Conservation (phyloP, 768 basidiomycete genomes). For the Pulveroboletus sp. region DNA sequence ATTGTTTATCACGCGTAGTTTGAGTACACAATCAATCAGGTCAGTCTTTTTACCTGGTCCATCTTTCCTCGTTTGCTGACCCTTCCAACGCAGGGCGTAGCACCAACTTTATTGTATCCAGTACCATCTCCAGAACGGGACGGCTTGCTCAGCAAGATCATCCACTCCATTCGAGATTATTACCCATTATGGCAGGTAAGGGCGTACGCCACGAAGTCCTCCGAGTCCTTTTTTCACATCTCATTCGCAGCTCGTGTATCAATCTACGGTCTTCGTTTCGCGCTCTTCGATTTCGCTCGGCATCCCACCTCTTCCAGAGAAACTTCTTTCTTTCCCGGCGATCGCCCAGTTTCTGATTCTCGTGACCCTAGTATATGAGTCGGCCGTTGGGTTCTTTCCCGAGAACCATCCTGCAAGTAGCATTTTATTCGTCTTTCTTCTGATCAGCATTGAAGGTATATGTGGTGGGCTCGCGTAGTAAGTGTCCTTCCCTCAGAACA, state of each 20-base stretch:
- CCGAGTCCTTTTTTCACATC: conserved; percentile 1
- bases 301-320: conserved; percentile 69
- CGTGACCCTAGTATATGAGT: conserved; percentile 57
- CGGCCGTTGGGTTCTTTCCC: conserved; percentile 62
- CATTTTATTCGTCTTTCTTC: conserved; percentile 62
- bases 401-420: conserved; percentile 41
- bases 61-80: not conserved
- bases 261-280: conserved; percentile 89
- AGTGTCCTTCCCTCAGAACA: conserved; percentile 21
- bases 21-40: conserved; percentile 91
- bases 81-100: conserved; percentile 56
- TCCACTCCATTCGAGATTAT: conserved; percentile 84
- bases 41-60: conserved; percentile 23
- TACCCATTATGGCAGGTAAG: conserved; percentile 92
- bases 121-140: conserved; percentile 61
- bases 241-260: conserved; percentile 64
- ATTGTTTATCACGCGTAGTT: conserved; percentile 47
- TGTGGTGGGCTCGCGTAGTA: conserved; percentile 93
- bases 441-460: conserved; percentile 85
- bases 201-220: conserved; percentile 6
- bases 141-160: conserved; percentile 67
- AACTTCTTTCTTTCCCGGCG: conserved; percentile 70
- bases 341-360: conserved; percentile 68
- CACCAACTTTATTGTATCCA: conserved; percentile 87
- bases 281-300: conserved; percentile 87